phyloP scores from a whole-genome alignment of 1,284 basidiomycete genomes.

The Moniliophthora roreri region DNA sequence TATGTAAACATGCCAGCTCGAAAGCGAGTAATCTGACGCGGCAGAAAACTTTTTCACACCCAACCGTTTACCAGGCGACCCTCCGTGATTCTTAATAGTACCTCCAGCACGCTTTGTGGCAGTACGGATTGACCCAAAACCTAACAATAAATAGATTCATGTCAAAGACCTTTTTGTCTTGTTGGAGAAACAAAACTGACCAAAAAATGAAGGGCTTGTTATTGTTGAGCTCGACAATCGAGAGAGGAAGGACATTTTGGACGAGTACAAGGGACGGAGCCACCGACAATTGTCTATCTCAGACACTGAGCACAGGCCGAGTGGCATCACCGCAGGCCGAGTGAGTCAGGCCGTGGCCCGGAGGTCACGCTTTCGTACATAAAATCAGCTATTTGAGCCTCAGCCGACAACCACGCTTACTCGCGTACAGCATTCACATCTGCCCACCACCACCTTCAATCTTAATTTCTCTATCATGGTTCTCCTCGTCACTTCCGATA shows the following conservation, averaged over 20 bases:
- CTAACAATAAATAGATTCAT: constrained; percentile 18
- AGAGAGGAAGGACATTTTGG: neutral
- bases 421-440: too few relatives aligned
- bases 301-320: too few relatives aligned
- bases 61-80: constrained; percentile 86
- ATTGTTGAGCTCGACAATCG: neutral
- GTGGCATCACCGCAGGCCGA: too few relatives aligned
- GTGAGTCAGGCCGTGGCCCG: too few relatives aligned
- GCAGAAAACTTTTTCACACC: constrained; percentile 95
- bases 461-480: constrained; percentile 6
- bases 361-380: too few relatives aligned
- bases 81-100: constrained; percentile 87
- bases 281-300: too few relatives aligned
- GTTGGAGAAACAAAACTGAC: constrained; percentile 29
- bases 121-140: constrained; percentile 74
- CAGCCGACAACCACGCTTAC: too few relatives aligned
- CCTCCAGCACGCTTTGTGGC: constrained; percentile 95
- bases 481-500: constrained; percentile 6
- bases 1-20: neutral
- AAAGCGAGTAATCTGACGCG: constrained; percentile 32
- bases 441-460: neutral
- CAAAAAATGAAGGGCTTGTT: constrained; percentile 33
- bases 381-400: too few relatives aligned
- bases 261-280: constrained; percentile 39
- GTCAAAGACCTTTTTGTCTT: constrained; percentile 14